Evolutionary conservation across 2,329 filamentous ascomycete genomes (phyloP).

Genomic region (Microcera coccophila): DNA sequence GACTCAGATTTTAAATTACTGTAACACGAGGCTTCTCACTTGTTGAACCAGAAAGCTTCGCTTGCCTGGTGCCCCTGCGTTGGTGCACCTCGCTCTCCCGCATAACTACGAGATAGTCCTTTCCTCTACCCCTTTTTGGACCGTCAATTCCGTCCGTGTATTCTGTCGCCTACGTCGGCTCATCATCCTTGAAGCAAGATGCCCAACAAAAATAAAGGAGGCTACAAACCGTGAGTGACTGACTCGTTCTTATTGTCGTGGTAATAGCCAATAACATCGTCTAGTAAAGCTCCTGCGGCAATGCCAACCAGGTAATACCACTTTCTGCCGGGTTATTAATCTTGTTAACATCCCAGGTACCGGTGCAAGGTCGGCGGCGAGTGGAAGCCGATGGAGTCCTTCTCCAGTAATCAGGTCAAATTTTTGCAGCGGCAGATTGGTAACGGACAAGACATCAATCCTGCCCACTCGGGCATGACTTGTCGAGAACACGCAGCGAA

Average conservation of each 20-base stretch:
- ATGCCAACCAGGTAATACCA: background rate
- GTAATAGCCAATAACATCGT: background rate
- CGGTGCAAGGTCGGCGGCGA: conserved; percentile 36
- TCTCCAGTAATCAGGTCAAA: conserved; percentile 33
- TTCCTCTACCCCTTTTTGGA: no score
- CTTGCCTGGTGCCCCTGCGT: no score
- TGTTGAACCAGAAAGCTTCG: no score
- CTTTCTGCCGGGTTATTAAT: background rate
- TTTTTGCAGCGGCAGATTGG: conserved; percentile 20
- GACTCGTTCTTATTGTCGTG: background rate
- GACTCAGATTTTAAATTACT: no score
- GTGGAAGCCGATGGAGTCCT: conserved; percentile 30
- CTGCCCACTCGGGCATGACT: conserved; percentile 34
- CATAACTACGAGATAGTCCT: no score
- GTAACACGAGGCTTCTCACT: no score
- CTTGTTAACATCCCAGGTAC: conserved; percentile 21
- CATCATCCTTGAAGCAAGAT: conserved; percentile 2
- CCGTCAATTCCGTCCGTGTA: no score
- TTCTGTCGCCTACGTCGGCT: background rate
- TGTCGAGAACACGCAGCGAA: conserved; percentile 33
- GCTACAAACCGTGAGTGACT: background rate
- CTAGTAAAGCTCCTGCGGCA: background rate
- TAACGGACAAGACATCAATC: conserved; percentile 14
- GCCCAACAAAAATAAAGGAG: conserved; percentile 12
- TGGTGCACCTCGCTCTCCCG: no score